Base-by-base conservation (phyloP, 1,284 basidiomycete species). In the Vanrija sp. region DNA sequence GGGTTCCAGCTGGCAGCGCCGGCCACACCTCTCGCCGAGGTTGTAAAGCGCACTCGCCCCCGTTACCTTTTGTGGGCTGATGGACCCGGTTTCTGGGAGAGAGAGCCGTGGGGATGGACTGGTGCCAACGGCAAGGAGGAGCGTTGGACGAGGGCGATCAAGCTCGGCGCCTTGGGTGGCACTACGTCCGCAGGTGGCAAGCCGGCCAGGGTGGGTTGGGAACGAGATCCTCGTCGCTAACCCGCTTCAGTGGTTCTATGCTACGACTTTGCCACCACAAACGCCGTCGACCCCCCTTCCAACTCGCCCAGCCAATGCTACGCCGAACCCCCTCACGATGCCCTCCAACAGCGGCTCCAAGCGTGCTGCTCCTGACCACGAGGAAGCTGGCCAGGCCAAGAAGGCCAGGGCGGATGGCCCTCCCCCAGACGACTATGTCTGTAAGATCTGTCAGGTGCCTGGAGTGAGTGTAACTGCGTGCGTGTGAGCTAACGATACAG, bases 21-120 rank as follows among this genome's bases (percentile, higher is more conserved):
- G 1, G 84, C 82, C 0, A 78, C 80, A 2, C 84, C 86, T 10
- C 73, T 92, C 2, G 82, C 85, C 49, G 87, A 88, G 38, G 70
- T 88, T 0, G 78, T 89, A 15, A 78, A 79, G 39, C 62, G 59
- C 27, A 56, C 68, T 0, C 66, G 68, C 38, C 73, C 75, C 16
- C 60, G 73, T 14, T 77, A 76, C 52, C 53, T 75, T 20, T 66
- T 84, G 81, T 59, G 81, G 82, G 44, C 82, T 76, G 49, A 84
- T 79, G 36, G 75, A 70, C 72, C 75, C 1, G 74, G 70, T 0
- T 97, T 93, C 72, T 96, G 92, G 91, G 93, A 97, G 71, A 79
- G 92, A 49, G 91, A 95, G 61, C 92, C 93, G 3, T 93, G 85
- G 68, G 74, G 82, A 6, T 96, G 92, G 92, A 81, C 84, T 31